Evolutionary conservation across 2,329 filamentous ascomycete genomes (phyloP).

Genomic region (Aspergillus arachidicola): DNA sequence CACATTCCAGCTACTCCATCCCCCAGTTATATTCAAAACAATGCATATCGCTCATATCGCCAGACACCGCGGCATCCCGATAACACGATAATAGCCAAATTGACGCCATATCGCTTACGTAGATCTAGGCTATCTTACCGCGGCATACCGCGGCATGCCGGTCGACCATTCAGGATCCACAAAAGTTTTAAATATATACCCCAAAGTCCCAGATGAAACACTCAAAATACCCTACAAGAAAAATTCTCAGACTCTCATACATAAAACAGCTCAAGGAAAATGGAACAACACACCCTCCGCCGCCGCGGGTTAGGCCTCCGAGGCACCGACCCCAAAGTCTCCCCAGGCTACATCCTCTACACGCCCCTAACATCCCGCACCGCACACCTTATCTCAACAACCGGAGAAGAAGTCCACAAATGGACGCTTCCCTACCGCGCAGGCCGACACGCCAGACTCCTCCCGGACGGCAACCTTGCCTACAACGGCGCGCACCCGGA

Average conservation of each 20-base stretch:
- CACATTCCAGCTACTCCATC: background rate
- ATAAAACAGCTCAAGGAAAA: constrained; percentile 10
- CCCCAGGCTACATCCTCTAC: constrained; percentile 47
- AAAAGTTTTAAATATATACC: background rate
- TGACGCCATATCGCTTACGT: constrained; percentile 22
- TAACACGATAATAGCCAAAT: constrained; percentile 21
- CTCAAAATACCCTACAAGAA: too few species aligned
- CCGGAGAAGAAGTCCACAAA: constrained; percentile 46
- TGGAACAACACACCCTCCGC: constrained; percentile 50
- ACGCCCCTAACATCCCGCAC: constrained; percentile 45
- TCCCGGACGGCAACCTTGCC: constrained; percentile 48
- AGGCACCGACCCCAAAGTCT: constrained; percentile 40
- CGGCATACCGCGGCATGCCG: constrained; percentile 30
- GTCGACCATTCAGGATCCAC: constrained; percentile 5
- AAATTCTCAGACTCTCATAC: rapidly evolving
- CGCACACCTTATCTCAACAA: constrained; percentile 44
- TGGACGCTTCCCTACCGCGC: constrained; percentile 48
- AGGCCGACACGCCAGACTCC: constrained; percentile 49
- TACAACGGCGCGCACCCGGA: constrained; percentile 47
- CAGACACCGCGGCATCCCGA: constrained; percentile 13
- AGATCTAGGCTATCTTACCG: constrained; percentile 20
- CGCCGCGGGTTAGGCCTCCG: constrained; percentile 46
- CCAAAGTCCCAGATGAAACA: too few species aligned
- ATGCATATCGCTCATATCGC: background rate
- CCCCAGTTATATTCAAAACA: background rate